Evolutionary conservation across 192 early-diverging fungal species (phyloP).

Genomic region (Rhizophagus sp.): DNA sequence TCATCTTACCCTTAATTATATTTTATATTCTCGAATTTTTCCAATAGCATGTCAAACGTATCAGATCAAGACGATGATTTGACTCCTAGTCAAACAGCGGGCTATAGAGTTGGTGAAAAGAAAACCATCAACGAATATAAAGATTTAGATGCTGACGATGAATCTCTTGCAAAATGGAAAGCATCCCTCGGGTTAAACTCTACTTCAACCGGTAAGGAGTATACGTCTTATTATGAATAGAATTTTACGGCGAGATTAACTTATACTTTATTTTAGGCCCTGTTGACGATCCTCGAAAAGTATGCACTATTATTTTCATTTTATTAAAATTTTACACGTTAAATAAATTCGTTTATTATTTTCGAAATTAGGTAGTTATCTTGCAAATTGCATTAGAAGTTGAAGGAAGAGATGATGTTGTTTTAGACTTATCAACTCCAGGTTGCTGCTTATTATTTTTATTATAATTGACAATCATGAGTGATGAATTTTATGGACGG

Average conservation of each 20-base stretch:
- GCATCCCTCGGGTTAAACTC: constrained; percentile 79
- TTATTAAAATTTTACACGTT: background rate
- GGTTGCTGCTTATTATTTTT: constrained; percentile 43
- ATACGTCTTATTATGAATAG: background rate
- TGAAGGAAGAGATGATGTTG: constrained; percentile 71
- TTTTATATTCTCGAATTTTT: too few relatives aligned
- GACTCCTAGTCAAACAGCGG: constrained; percentile 70
- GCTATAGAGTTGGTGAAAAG: constrained; percentile 92
- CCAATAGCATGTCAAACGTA: constrained; percentile 48
- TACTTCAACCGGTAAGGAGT: constrained; percentile 49
- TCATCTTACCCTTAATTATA: too few relatives aligned
- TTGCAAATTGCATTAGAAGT: constrained; percentile 73
- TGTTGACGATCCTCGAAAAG: constrained; percentile 58
- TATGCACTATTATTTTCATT: background rate
- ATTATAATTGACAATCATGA: background rate
- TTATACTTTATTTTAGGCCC: constrained; percentile 34
- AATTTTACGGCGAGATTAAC: constrained; percentile 3
- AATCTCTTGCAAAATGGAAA: constrained; percentile 97
- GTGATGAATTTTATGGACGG: background rate
- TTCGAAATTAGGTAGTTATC: constrained; percentile 64
- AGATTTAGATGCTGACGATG: constrained; percentile 85
- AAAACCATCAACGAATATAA: constrained; percentile 87
- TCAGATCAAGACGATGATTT: constrained; percentile 65
- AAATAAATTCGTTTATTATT: background rate
- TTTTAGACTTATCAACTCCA: constrained; percentile 72